These are phyloP conservation scores for Cichorium intybus DNA, from an alignment of 140 eudicot genomes.

Conservation along the genomic window DNA sequence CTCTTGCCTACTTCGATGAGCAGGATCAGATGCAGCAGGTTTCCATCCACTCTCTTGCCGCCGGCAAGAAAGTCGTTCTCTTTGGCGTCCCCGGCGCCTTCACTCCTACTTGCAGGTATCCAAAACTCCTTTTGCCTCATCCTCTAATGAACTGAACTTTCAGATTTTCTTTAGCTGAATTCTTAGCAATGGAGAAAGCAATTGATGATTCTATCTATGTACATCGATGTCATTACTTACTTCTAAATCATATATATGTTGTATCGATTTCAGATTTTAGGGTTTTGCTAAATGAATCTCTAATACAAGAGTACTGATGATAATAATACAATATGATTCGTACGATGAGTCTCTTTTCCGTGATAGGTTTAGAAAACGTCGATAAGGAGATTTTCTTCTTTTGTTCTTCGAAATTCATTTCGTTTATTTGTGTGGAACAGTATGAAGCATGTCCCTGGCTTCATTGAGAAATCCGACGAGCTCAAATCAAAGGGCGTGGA, in stretches of 20 bases:
- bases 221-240: not conserved
- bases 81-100: slow-evolving; percentile 93
- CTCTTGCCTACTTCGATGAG: slow-evolving; percentile 57
- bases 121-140: not conserved
- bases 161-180: not conserved
- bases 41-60: slow-evolving; percentile 73
- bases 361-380: not conserved
- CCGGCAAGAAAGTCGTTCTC: slow-evolving; percentile 79
- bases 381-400: not conserved
- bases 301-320: not conserved
- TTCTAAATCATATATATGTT: not conserved
- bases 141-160: not conserved
- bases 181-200: not conserved
- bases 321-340: not conserved
- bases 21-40: slow-evolving; percentile 58
- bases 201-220: not conserved
- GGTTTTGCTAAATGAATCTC: slow-evolving; percentile 7
- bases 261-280: not conserved
- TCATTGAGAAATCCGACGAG: slow-evolving; percentile 79
- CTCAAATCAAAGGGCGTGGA: slow-evolving; percentile 80
- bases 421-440: slow-evolving; percentile 20
- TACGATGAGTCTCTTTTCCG: not conserved
- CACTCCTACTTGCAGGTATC: slow-evolving; percentile 89
- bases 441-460: slow-evolving; percentile 79
- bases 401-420: not conserved